Base-by-base conservation (phyloP, 257 asterid genomes). In the Plectranthus barbatus region DNA sequence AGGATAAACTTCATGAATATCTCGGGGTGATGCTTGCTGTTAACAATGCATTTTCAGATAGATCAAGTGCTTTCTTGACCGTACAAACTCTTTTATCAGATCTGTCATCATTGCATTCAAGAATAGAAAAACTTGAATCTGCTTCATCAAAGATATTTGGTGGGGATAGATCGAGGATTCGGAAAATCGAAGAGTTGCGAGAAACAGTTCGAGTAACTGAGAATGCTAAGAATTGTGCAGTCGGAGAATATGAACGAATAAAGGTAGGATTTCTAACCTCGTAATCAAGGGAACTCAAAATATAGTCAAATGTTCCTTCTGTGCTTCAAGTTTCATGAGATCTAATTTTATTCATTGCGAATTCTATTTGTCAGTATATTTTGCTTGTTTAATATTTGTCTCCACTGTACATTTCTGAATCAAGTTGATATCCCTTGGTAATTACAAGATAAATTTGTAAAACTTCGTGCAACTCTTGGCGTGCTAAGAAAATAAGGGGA, bases 1-100 rank as follows among this genome's bases (percentile, higher is more conserved):
- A 91, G 98, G 99, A 92, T 77, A 85, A 92, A 74, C 87, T 92
- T 59, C 97, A 92, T 71, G 97, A 92, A 53, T 92, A 92, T 75
- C 93, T 89, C 20, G 97, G 97, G 34, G 86, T 82, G 72, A 85
- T 92, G 95, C 77, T 92, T 74, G 85, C 96, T 66, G 95, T 89
- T 60, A 83, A 92, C 80, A 89, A 81, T 71, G 97, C 99, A 8
- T 87, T 84, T 85, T 74, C 97, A 12, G 97, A 92, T 53, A 79
- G 97, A 71, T 80, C 97, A 49, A 86, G 86, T 83, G 91, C 97
- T 74, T 76, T 92, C 70, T 74, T 92, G 81, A 92, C 95, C 13
- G 91, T 89, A 55, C 99, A 92, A 74, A 89, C 99, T 26, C 88
- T 83, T 79, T 62, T 83, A 58, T 83, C 97, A 41, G 99, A 92